Evolutionary conservation across 2,329 filamentous ascomycete species (phyloP).

Genomic region (Venturia asperata): DNA sequence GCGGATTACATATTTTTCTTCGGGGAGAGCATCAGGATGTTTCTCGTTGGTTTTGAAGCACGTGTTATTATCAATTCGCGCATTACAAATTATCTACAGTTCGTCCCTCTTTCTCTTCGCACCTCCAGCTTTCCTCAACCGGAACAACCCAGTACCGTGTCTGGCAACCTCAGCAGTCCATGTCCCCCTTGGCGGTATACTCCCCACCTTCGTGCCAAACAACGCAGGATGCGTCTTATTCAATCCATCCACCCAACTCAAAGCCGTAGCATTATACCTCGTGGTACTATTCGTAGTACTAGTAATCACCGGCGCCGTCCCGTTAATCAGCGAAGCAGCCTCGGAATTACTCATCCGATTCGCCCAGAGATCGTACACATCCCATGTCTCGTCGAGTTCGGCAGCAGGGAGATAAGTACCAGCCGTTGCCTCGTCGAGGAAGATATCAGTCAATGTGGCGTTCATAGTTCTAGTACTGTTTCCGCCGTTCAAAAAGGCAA

Average conservation of each 20-base stretch:
- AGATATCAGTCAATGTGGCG: slow-evolving; percentile 47
- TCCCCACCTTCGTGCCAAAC: slow-evolving; percentile 41
- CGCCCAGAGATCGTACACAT: slow-evolving; percentile 50
- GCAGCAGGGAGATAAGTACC: slow-evolving; percentile 34
- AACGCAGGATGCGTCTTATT: slow-evolving; percentile 37
- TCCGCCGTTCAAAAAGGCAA: slow-evolving; percentile 47
- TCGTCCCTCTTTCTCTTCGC: slow-evolving; percentile 38
- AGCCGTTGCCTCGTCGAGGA: slow-evolving; percentile 40
- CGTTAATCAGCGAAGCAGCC: slow-evolving; percentile 40
- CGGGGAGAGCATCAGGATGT: no score
- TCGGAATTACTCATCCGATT: slow-evolving; percentile 45
- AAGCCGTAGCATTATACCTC: slow-evolving; percentile 45
- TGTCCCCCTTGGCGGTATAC: slow-evolving; percentile 38
- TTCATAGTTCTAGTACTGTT: slow-evolving; percentile 40
- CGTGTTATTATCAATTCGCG: no score
- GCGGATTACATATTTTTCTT: no score
- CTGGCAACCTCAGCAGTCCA: slow-evolving; percentile 40
- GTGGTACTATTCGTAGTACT: slow-evolving; percentile 28
- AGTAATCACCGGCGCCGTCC: slow-evolving; percentile 29
- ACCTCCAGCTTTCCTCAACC: slow-evolving; percentile 34
- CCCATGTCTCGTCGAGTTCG: slow-evolving; percentile 42
- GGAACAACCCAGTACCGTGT: slow-evolving; percentile 47
- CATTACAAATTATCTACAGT: slow-evolving; percentile 27
- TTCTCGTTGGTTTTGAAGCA: no score
- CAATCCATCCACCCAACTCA: slow-evolving; percentile 44